These are phyloP conservation scores for Avicennia marina DNA, from an alignment of 257 asterid species.

Conservation along the genomic window DNA sequence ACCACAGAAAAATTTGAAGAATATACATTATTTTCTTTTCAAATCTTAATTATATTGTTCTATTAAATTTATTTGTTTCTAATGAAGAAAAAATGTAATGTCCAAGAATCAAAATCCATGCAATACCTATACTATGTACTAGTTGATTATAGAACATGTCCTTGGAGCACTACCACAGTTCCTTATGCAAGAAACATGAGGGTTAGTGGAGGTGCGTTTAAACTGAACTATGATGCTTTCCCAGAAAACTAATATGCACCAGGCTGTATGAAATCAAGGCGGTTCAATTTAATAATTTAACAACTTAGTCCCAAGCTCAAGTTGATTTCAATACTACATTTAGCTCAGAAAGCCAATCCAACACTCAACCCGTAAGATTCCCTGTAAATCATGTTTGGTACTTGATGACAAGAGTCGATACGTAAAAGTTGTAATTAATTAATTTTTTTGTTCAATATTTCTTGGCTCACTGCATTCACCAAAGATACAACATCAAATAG, in stretches of 20 bases:
- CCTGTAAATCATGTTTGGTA: too few species aligned
- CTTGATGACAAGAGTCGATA: too few species aligned
- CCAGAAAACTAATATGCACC: too few species aligned
- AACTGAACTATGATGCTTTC: too few species aligned
- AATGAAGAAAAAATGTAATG: not conserved
- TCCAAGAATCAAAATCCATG: too few species aligned
- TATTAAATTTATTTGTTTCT: not conserved
- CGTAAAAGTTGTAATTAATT: too few species aligned
- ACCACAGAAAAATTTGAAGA: not conserved
- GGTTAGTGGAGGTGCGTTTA: not conserved
- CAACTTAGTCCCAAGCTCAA: not conserved
- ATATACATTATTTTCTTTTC: not conserved
- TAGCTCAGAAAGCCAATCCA: not conserved
- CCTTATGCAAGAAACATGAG: not conserved
- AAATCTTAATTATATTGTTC: not conserved
- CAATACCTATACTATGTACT: too few species aligned
- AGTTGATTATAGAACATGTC: not conserved
- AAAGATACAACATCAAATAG: conserved; percentile 1
- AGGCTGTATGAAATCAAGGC: conserved; percentile 1
- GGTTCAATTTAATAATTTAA: conserved; percentile 3
- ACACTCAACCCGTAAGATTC: too few species aligned
- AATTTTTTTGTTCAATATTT: too few species aligned
- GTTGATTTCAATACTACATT: not conserved
- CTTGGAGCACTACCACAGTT: not conserved
- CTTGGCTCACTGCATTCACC: not conserved